Conservation (phyloP, 2,329 filamentous ascomycete species). For the Monosporascus sp. region DNA sequence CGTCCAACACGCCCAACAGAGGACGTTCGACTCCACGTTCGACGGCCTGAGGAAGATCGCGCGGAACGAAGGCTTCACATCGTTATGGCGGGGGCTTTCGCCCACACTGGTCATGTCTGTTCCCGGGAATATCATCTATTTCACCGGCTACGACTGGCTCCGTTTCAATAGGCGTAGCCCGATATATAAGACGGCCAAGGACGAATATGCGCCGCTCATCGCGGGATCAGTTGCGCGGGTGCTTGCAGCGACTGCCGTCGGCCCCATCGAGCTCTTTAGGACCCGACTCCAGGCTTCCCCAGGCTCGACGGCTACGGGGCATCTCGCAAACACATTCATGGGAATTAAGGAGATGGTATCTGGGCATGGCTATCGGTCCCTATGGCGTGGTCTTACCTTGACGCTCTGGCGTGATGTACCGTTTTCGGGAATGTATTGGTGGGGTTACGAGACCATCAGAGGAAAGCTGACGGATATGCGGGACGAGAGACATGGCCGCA, state of each 20-base stretch:
- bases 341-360: constrained; percentile 76
- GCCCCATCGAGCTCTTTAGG: constrained; percentile 88
- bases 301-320: constrained; percentile 53
- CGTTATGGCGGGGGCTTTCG: constrained; percentile 89
- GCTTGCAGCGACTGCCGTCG: constrained; percentile 75
- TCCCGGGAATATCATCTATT: constrained; percentile 96
- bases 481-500: constrained; percentile 42
- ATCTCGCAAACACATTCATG: constrained; percentile 73
- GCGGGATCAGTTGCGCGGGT: constrained; percentile 75
- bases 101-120: constrained; percentile 92
- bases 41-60: constrained; percentile 94
- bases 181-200: constrained; percentile 56
- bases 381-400: constrained; percentile 86
- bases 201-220: constrained; percentile 71
- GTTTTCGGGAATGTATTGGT: constrained; percentile 97
- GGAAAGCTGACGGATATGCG: constrained; percentile 65
- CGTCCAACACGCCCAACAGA: constrained; percentile 78
- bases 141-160: constrained; percentile 95
- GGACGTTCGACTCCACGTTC: constrained; percentile 82
- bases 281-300: constrained; percentile 83
- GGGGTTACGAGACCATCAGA: constrained; percentile 86
- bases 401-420: constrained; percentile 97
- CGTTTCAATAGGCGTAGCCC: constrained; percentile 70
- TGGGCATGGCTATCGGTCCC: constrained; percentile 67
- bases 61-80: constrained; percentile 79